A percentile compares a stretch with the other conserved stretches of the same genome.
These are phyloP conservation scores for Aegilops longissima DNA, from an alignment of 176 grass and related monocot genomes.

Conservation along the genomic window DNA sequence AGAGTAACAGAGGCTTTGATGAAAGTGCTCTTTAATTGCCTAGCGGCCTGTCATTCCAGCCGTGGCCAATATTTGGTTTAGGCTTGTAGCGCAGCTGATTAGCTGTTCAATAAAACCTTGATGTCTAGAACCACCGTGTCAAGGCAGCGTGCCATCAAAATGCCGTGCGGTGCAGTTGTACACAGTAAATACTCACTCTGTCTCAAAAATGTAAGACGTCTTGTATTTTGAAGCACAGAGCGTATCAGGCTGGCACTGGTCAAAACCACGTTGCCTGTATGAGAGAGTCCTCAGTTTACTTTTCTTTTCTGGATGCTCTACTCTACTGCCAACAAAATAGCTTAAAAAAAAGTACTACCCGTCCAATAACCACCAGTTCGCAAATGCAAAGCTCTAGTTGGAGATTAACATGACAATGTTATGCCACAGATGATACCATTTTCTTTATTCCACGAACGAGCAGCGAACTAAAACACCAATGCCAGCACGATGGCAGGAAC, in stretches of 20 bases:
- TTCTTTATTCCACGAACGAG: conserved; percentile 37
- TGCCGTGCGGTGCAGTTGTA: background rate
- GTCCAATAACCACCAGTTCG: background rate
- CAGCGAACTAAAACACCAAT: conserved; percentile 4
- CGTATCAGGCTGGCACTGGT: too few species aligned
- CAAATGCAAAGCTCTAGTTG: background rate
- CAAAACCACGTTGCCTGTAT: too few species aligned
- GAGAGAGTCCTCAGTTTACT: background rate
- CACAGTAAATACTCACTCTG: too few species aligned
- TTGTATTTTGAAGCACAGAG: too few species aligned
- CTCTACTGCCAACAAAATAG: background rate
- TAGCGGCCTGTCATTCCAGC: background rate
- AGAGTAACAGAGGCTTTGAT: too few species aligned
- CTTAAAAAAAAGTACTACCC: too few species aligned
- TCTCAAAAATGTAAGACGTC: too few species aligned
- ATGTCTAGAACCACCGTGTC: background rate
- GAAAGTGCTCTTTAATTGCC: background rate
- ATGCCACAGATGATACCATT: background rate
- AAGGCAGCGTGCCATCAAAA: background rate
- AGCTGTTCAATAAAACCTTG: background rate
- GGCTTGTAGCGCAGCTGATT: background rate
- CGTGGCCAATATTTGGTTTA: background rate
- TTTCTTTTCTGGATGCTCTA: background rate
- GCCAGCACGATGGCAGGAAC: background rate
- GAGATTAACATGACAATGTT: background rate